Base-by-base conservation (phyloP, 2,329 filamentous ascomycete genomes). In the Microdochium nivale region DNA sequence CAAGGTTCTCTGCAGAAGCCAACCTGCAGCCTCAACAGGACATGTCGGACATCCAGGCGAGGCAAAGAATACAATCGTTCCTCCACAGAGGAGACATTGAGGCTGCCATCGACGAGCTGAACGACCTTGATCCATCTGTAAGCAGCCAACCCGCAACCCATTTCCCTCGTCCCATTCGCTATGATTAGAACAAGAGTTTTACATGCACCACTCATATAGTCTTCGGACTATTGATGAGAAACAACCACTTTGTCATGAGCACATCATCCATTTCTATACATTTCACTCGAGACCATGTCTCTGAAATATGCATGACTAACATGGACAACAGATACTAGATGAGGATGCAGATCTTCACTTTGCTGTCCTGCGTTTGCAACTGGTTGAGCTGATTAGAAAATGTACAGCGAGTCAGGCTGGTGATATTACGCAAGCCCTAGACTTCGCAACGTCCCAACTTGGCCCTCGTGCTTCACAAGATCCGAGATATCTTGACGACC, bases 191-290 rank as follows among this genome's bases (percentile, higher is more conserved):
- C 65, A 68, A 65, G 75, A 80, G 79, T 87, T 91, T 95, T 79
- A 67, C 92, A 99, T 99, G 94, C 94, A 99, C 94, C 94, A 99
- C 94, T 90, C 94, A 90, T 94, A 97, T 82, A 78, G 78, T 79
- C 83, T 84, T 81, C 77, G 77, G 82, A 83, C 84, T 81, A 72
- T 82, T 94, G 94, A 95, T 95, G 92, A 97, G 80, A 83, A 84
- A 85, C 77, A 81, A 81, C 79, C 79, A 83, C 78, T 73, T 73
- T 71, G 70, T 56, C 85, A 90, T 94, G 89, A 95, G 77, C 78
- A 61, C 55, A 65, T 30, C 27, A 49, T 25, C 44, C 49, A 53
- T 44, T 21, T 19, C 40, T 23, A 24, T 19, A 7, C 19, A 16
- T 37, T 37, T 16, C n/a, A 19, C 7, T 16, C 33, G 33, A 19